These are phyloP conservation scores for Gonium pectorale DNA, from an alignment of 139 green algal genomes.

Conservation along the genomic window DNA sequence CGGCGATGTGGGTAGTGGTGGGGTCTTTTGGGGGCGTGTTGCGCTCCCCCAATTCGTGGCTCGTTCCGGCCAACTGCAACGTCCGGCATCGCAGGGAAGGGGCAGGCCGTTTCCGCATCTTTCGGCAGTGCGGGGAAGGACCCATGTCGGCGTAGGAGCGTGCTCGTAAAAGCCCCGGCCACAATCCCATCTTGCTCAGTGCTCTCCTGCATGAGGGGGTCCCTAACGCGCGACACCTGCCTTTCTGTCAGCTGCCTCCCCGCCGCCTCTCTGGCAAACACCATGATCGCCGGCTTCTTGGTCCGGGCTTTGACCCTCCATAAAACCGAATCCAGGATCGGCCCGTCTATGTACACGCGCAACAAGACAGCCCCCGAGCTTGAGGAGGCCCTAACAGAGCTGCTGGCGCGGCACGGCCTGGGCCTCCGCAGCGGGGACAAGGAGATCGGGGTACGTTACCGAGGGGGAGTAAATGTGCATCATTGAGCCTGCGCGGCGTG, in stretches of 20 bases:
- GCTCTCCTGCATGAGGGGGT: too few relatives aligned
- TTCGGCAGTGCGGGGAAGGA: too few relatives aligned
- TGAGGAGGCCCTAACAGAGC: slow-evolving; percentile 36
- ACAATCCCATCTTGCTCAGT: neutral
- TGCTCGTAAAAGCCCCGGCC: neutral
- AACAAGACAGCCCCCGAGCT: slow-evolving; percentile 18
- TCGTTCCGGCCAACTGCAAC: neutral
- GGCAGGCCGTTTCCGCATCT: too few relatives aligned
- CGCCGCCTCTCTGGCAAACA: too few relatives aligned
- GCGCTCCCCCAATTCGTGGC: neutral
- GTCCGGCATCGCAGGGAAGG: neutral
- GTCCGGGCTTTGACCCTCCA: neutral
- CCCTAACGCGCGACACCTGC: too few relatives aligned
- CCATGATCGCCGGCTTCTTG: too few relatives aligned
- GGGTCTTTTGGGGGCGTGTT: neutral
- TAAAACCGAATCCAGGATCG: slow-evolving; percentile 52
- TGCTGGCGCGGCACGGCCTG: slow-evolving; percentile 60
- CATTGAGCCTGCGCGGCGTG: too few relatives aligned
- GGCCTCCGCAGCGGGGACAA: neutral
- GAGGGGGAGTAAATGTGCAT: neutral
- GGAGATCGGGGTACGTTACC: slow-evolving; percentile 35
- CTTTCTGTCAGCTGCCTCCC: too few relatives aligned
- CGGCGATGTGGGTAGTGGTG: too few relatives aligned
- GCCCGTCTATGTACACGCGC: slow-evolving; percentile 41
- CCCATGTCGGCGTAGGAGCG: too few relatives aligned